Evolutionary conservation across 129 eudicot species (phyloP).

Genomic region (Escallonia rubra): DNA sequence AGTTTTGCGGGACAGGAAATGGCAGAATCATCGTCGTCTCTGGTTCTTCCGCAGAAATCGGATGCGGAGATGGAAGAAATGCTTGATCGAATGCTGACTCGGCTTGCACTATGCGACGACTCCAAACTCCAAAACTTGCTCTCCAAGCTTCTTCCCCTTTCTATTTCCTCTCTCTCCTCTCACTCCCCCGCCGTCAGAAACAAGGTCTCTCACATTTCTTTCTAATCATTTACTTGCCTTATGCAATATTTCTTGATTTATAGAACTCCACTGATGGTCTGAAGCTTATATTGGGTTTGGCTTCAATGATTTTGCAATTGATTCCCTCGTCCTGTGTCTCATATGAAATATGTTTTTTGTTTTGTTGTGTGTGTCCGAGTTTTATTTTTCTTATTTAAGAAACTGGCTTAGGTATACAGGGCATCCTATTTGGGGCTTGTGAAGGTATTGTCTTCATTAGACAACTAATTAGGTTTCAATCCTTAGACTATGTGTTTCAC

Average conservation of each 20-base stretch:
- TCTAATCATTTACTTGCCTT: constrained; percentile 5
- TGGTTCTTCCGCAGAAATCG: constrained; percentile 42
- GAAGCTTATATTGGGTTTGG: no score
- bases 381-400: no score
- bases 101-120: constrained; percentile 95
- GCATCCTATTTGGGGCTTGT: no score
- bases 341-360: no score
- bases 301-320: no score
- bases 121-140: constrained; percentile 77
- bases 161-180: constrained; percentile 70
- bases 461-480: no score
- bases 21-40: constrained; percentile 17
- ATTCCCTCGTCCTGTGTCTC: no score
- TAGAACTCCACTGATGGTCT: neutral
- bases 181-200: constrained; percentile 55
- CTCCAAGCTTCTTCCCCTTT: constrained; percentile 80
- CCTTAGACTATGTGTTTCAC: no score
- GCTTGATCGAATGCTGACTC: constrained; percentile 89
- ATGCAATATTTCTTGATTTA: neutral
- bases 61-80: constrained; percentile 79
- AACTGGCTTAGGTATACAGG: no score
- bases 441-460: no score
- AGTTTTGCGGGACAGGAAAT: no score
- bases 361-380: no score
- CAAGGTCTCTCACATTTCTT: constrained; percentile 36